Percentiles rank a stretch among this genome's conserved stretches.
Conservation (phyloP, 2,329 filamentous ascomycete genomes). For the Akanthomyces lecanii region DNA sequence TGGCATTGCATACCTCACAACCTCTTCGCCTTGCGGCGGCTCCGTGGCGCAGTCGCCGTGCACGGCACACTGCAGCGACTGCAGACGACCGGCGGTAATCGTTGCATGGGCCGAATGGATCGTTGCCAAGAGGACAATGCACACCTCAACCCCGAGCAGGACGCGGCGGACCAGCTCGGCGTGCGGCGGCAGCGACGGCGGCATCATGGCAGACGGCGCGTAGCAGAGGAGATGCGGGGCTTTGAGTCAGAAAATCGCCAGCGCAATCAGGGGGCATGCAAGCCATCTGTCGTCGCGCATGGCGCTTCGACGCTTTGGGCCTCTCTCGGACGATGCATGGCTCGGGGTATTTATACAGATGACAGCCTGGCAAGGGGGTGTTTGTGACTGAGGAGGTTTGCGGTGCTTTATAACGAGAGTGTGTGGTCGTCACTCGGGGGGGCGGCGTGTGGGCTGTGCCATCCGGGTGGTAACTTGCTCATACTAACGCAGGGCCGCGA, state of each 20-base stretch:
- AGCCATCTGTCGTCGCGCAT: not conserved
- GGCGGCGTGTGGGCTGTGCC: not conserved
- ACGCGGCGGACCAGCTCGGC: not conserved
- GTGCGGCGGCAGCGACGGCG: no score
- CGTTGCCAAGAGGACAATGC: not conserved
- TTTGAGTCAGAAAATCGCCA: not conserved
- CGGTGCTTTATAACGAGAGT: slow-evolving; percentile 13
- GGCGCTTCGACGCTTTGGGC: slow-evolving; percentile 3
- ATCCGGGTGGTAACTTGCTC: slow-evolving; percentile 30
- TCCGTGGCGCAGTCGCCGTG: not conserved
- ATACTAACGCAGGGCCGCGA: slow-evolving; percentile 23
- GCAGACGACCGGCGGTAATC: not conserved
- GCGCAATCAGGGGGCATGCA: not conserved
- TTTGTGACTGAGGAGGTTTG: slow-evolving; percentile 8
- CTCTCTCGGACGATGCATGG: not conserved
- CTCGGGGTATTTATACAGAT: slow-evolving; percentile 8
- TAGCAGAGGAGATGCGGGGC: not conserved
- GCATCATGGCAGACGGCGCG: no score
- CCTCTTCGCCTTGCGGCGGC: not conserved
- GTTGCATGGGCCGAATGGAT: slow-evolving; percentile 4
- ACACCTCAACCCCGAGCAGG: not conserved
- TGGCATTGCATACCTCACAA: not conserved
- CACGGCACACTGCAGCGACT: slow-evolving; percentile 4
- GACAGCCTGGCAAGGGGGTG: not conserved
- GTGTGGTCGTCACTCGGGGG: not conserved